Percentiles rank a stretch among this genome's conserved stretches.
Evolutionary conservation across 805 yeast species (phyloP).

Genomic region (Wickerhamiella brachini): DNA sequence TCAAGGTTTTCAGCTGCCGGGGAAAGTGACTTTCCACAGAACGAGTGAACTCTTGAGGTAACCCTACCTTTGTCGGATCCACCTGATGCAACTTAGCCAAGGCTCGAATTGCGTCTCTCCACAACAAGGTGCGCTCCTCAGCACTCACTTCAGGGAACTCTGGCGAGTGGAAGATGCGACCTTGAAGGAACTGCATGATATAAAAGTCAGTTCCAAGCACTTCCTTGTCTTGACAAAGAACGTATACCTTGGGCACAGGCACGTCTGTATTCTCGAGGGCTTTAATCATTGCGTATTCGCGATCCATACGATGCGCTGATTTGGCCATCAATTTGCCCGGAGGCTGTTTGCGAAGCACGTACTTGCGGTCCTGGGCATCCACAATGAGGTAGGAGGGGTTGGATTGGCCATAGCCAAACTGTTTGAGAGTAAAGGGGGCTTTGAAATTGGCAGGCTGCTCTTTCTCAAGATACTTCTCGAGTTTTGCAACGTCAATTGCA

Average conservation of each 20-base stretch:
- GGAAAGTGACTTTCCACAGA: constrained; percentile 34
- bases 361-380: constrained; percentile 28
- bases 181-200: constrained; percentile 45
- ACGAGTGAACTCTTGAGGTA: constrained; percentile 32
- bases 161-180: constrained; percentile 43
- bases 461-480: constrained; percentile 19
- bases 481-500: constrained; percentile 18
- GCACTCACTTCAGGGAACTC: constrained; percentile 28
- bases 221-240: constrained; percentile 43
- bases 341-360: constrained; percentile 46
- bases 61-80: constrained; percentile 32
- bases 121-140: constrained; percentile 24
- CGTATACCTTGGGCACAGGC: constrained; percentile 40
- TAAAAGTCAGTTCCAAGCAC: constrained; percentile 44
- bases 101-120: constrained; percentile 38
- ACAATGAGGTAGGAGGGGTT: constrained; percentile 45
- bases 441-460: constrained; percentile 12
- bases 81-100: constrained; percentile 37
- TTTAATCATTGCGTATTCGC: constrained; percentile 41
- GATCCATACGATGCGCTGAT: constrained; percentile 49
- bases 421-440: constrained; percentile 30
- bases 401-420: constrained; percentile 50
- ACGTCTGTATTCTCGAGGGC: constrained; percentile 28
- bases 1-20: constrained; percentile 38
- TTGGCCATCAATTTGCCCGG: constrained; percentile 35